Evolutionary conservation across 768 basidiomycete genomes (phyloP), one percentile per base, ranked within the genome.

Genomic region (Lactifluus hygrophoroides): DNA sequence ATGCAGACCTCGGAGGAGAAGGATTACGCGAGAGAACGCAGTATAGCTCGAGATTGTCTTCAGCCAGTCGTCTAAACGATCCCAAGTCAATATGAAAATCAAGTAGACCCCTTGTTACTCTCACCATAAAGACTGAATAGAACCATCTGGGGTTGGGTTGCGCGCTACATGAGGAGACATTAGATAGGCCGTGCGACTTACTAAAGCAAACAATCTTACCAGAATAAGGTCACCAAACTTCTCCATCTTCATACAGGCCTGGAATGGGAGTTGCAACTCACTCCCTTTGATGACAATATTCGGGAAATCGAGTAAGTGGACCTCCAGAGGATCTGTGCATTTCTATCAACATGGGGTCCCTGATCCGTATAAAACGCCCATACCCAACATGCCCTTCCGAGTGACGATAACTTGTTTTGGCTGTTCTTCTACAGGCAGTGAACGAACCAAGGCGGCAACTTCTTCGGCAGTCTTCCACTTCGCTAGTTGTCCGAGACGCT

Each of bases 381-480:
- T 69, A 86, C 86, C 93, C 73, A 98, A 83, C 96, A 99, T 98
- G 76, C 96, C 96, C 85, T 99, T 99, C 59, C 96, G 85, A 28
- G 96, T 98, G 63, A 99, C 96, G 63, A 99, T 99, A 65, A 99
- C 95, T 70, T 99, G 95, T 74, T 99, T 99, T 9, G 96, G 96
- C 72, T 99, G 96, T 74, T 99, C 96, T 77, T 99, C 96, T 42
- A 99, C 96, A n/a, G 96, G 96, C 14, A 98, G 75, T 30, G 96
- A 98, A 56, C 96, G 91, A 63, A 98, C 89, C 66, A 98, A 74
- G 0, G 96, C 96, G 35, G 96, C 96, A 10, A 98, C 96, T 86
- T 99, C 96, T 84, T 99, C 96, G 17, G 96, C 96, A 6, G 95
- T 97, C 76, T 96, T 96, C 94, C 96, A 98, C 75, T 98, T 99